phyloP scores from a whole-genome alignment of 176 grass and related monocot species.

The Bolboschoenus planiculmis region DNA sequence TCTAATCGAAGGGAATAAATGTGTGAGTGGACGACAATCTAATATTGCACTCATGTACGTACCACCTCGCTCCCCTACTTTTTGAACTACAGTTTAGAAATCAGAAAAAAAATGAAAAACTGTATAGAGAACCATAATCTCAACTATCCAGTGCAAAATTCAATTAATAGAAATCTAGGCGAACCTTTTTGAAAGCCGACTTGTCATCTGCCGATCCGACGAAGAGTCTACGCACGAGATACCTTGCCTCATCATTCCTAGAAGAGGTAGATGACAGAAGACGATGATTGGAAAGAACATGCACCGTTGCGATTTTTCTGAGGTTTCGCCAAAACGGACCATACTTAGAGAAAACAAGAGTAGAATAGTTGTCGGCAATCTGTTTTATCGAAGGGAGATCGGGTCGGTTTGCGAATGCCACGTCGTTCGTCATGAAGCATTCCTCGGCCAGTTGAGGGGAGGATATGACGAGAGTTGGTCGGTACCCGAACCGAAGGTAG shows the following conservation, averaged over 20 bases:
- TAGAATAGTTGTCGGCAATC: conserved; percentile 34
- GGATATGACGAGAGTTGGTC: conserved; percentile 47
- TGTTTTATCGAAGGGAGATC: conserved; percentile 24
- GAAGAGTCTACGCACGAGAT: conserved; percentile 22
- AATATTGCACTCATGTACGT: no score
- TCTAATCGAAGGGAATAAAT: no score
- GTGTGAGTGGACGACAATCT: no score
- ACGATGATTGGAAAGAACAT: conserved; percentile 38
- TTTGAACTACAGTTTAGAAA: no score
- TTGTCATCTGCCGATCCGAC: background rate
- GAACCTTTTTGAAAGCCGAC: background rate
- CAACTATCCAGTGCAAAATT: background rate
- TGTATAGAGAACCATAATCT: no score
- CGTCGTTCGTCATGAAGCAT: conserved; percentile 56
- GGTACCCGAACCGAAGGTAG: conserved; percentile 42
- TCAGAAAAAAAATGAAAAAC: no score
- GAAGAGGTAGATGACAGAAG: conserved; percentile 28
- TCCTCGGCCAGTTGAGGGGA: conserved; percentile 33
- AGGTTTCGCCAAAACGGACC: conserved; percentile 51
- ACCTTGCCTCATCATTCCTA: conserved; percentile 39
- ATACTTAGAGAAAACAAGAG: conserved; percentile 25
- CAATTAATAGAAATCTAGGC: background rate
- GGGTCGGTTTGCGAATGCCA: conserved; percentile 40
- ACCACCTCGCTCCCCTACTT: no score
- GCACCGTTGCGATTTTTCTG: conserved; percentile 35